Conservation (phyloP, 805 yeast genomes). For the Pichia cabralensis region DNA sequence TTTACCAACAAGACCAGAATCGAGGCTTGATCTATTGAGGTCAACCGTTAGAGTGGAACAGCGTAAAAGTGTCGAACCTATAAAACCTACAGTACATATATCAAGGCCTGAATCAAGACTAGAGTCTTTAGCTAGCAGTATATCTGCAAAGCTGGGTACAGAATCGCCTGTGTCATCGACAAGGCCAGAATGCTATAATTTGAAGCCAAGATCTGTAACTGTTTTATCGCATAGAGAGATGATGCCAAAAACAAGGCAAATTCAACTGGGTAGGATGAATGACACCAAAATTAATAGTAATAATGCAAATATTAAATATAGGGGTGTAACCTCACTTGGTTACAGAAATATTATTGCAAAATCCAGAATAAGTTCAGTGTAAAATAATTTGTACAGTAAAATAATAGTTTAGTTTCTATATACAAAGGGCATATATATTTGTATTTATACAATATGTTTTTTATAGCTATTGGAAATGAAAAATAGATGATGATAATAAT, state of each 20-base stretch:
- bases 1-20: conserved; percentile 19
- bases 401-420: too few species aligned
- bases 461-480: neutral
- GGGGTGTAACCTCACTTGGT: conserved; percentile 7
- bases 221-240: conserved; percentile 5
- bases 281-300: neutral
- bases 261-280: neutral
- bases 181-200: too few species aligned
- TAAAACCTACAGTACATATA: neutral
- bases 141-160: conserved; percentile 10
- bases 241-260: neutral
- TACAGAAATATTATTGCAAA: neutral
- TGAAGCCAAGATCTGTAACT: conserved; percentile 1
- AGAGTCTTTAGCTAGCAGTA: conserved; percentile 6
- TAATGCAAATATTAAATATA: neutral
- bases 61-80: neutral
- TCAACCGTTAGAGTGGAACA: conserved; percentile 9
- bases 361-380: conserved; percentile 7
- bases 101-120: conserved; percentile 10
- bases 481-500: too few species aligned
- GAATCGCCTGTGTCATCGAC: conserved; percentile 4
- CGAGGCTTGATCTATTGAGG: conserved; percentile 14
- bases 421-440: too few species aligned
- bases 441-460: too few species aligned
- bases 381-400: neutral